A percentile compares a stretch with the other conserved stretches of the same genome.
These are phyloP conservation scores for Lactuca saligna DNA, from an alignment of 129 eudicot genomes.

Conservation along the genomic window DNA sequence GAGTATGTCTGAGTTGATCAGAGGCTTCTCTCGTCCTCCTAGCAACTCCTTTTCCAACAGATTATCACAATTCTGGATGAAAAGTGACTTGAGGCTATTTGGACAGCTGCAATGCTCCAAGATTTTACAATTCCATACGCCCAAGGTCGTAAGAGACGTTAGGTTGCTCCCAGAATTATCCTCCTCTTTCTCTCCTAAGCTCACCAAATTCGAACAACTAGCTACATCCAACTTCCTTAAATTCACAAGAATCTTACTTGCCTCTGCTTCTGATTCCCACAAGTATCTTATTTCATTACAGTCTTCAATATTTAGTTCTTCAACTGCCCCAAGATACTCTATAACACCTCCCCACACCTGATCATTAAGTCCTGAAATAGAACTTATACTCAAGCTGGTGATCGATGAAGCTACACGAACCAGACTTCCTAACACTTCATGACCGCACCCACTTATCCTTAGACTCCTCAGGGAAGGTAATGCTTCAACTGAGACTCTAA, in stretches of 20 bases:
- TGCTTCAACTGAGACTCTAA: conserved; percentile 12
- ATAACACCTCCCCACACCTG: conserved; percentile 19
- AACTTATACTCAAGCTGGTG: neutral
- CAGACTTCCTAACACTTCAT: conserved; percentile 9
- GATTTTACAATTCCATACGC: neutral
- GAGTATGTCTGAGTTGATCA: neutral
- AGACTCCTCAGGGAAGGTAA: conserved; percentile 15
- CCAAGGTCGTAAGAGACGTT: conserved; percentile 12
- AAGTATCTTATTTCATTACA: conserved; percentile 24
- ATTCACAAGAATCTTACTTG: conserved; percentile 15
- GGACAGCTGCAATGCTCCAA: conserved; percentile 13
- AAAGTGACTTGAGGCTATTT: neutral
- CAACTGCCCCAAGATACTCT: conserved; percentile 4
- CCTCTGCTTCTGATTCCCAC: conserved; percentile 23
- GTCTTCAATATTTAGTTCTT: neutral
- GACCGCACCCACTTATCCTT: neutral
- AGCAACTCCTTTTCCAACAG: conserved; percentile 2
- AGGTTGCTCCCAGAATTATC: conserved; percentile 4
- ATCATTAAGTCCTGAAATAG: conserved; percentile 25
- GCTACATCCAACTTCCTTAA: neutral
- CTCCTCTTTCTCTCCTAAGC: conserved; percentile 26
- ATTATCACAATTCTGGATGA: too few species aligned
- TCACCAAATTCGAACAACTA: conserved; percentile 6
- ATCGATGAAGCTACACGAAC: conserved; percentile 11
- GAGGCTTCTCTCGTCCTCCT: neutral